Evolutionary conservation across 2,329 filamentous ascomycete genomes (phyloP).

Genomic region (Colletotrichum cuscutae): DNA sequence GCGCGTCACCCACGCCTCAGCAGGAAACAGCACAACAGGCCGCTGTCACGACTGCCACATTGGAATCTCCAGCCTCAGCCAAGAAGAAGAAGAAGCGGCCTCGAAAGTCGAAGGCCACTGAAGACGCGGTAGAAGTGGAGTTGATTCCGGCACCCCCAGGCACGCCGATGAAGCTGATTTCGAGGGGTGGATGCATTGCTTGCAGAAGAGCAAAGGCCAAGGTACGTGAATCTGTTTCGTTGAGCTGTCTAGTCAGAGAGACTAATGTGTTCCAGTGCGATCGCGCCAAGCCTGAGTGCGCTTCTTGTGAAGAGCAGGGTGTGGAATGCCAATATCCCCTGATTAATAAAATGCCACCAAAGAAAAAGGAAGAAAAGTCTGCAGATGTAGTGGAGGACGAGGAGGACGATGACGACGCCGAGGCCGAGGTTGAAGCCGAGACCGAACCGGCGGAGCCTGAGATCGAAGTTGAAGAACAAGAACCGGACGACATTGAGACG

Average conservation of each 20-base stretch:
- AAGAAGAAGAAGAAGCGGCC: conserved; percentile 33
- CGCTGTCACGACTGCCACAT: conserved; percentile 25
- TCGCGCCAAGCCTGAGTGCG: conserved; percentile 51
- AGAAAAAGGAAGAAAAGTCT: conserved; percentile 38
- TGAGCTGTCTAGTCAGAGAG: background rate
- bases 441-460: background rate
- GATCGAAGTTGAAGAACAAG: conserved; percentile 11
- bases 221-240: conserved; percentile 40
- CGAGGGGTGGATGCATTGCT: conserved; percentile 47
- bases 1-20: conserved; percentile 39
- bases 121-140: background rate
- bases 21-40: conserved; percentile 33
- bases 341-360: conserved; percentile 39
- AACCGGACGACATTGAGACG: conserved; percentile 33
- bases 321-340: conserved; percentile 52
- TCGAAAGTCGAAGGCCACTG: conserved; percentile 26
- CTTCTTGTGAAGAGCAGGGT: conserved; percentile 46
- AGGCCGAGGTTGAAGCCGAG: conserved; percentile 30
- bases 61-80: conserved; percentile 16
- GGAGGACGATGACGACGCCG: conserved; percentile 29
- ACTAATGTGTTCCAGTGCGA: conserved; percentile 50
- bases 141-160: conserved; percentile 2
- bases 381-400: conserved; percentile 34
- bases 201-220: conserved; percentile 52
- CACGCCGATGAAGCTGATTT: conserved; percentile 33